These are phyloP conservation scores for Penicillium sumatraense DNA, from an alignment of 2,329 filamentous ascomycete species.

Conservation along the genomic window DNA sequence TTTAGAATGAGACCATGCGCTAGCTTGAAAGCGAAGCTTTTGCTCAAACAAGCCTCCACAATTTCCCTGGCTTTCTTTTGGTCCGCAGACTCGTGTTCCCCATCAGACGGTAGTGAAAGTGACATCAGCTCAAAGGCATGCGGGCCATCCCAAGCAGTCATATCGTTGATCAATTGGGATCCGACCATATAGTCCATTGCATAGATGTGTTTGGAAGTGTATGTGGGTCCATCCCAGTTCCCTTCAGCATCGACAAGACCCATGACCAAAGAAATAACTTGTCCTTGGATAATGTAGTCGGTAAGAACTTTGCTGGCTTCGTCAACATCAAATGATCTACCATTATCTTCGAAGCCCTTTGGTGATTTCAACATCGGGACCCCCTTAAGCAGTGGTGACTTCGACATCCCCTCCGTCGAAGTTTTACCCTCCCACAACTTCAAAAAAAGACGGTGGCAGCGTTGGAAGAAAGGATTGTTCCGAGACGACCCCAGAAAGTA, in stretches of 20 bases:
- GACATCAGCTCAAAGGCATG: slow-evolving; percentile 53
- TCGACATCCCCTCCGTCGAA: slow-evolving; percentile 57
- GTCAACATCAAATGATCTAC: slow-evolving; percentile 41
- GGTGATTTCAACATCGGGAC: slow-evolving; percentile 40
- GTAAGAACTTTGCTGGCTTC: slow-evolving; percentile 52
- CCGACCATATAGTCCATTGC: slow-evolving; percentile 56
- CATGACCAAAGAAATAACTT: slow-evolving; percentile 58
- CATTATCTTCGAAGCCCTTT: slow-evolving; percentile 27
- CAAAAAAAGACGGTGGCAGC: slow-evolving; percentile 56
- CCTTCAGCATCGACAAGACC: slow-evolving; percentile 56
- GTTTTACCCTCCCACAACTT: slow-evolving; percentile 57
- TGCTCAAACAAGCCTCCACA: not conserved
- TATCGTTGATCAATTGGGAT: slow-evolving; percentile 58
- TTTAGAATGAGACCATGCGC: not conserved
- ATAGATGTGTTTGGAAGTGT: slow-evolving; percentile 55
- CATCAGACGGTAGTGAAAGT: not conserved
- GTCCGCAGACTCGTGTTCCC: not conserved
- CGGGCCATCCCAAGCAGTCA: slow-evolving; percentile 57
- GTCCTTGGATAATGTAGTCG: slow-evolving; percentile 64
- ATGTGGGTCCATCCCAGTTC: slow-evolving; percentile 60
- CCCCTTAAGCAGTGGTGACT: slow-evolving; percentile 41
- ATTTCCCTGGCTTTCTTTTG: not conserved
- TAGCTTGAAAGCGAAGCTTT: not conserved
- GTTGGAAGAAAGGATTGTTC: slow-evolving; percentile 52
- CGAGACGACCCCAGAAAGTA: slow-evolving; percentile 12